Base-by-base conservation (phyloP, 2,329 filamentous ascomycete species). In the Diaporthe humulicola region DNA sequence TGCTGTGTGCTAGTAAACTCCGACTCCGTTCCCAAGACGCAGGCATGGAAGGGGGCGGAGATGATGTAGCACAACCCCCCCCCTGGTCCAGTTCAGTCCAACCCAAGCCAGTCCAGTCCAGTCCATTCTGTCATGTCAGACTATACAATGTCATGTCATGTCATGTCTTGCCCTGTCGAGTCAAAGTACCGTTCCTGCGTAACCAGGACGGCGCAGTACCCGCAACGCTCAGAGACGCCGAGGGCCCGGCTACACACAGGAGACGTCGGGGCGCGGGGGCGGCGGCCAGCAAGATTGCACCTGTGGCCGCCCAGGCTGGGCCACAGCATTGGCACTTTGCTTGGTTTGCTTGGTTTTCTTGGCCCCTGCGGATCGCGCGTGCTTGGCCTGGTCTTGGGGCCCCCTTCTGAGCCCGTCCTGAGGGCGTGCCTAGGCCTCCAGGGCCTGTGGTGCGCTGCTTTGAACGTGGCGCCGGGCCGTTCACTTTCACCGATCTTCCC, bases 261-360 rank as follows among this genome's bases (percentile, higher is more conserved):
- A 19, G 5, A 50, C 42, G 48, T 64, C 45, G 30, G 36, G 70
- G 15, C 22, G 15, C 15, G 45, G 71, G 48, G 60, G 14, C 48
- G 48, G 15, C 25, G 61, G n/a, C 25, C 45, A 67, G 36, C 61
- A 67, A 67, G 30, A 67, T 33, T 57, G n/a, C 45, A 22, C 54
- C 42, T 52, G 61, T 58, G 61, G 56, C 28, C 33, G 38, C 40
- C 52, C 40, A 48, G 56, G n/a, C 54, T 60, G 30, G 61, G 48
- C 52, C 67, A 42, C 61, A 60, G 45, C 52, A 64, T 73, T 75
- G 50, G 61, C 70, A 73, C 36, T 61, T 73, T 67, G 61, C 73
- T 74, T 71, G 73, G 73, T 70, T 61, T 71, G 57, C 67, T 73
- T 66, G 73, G 66, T 33, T 61, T 48, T 42, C 72, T 73, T 74